These are phyloP conservation scores for Backusella parvicylindrica DNA, from an alignment of 192 early-diverging fungal genomes.

Conservation along the genomic window DNA sequence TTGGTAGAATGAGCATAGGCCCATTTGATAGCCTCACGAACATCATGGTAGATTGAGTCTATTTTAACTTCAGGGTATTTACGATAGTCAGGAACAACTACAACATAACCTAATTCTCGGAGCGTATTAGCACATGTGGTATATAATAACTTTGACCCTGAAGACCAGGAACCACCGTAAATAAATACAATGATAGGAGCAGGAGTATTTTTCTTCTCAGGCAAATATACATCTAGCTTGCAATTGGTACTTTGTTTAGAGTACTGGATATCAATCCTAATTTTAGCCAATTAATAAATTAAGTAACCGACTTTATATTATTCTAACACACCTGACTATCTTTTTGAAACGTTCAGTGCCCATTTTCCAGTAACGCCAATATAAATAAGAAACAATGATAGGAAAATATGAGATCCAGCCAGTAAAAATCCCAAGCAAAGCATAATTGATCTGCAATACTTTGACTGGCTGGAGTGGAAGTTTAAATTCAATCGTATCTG, in stretches of 20 bases:
- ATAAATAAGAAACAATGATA: conserved; percentile 27
- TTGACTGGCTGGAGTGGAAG: conserved; percentile 35
- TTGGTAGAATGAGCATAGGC: conserved; percentile 30
- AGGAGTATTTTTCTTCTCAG: background rate
- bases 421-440: conserved; percentile 10
- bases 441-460: conserved; percentile 38
- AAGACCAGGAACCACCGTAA: conserved; percentile 53
- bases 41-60: conserved; percentile 39
- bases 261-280: conserved; percentile 32
- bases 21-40: conserved; percentile 49
- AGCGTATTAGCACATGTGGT: conserved; percentile 44
- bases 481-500: conserved; percentile 28
- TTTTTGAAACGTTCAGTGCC: conserved; percentile 21
- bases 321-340: conserved; percentile 24
- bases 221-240: conserved; percentile 29
- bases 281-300: background rate
- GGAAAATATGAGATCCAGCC: conserved; percentile 24
- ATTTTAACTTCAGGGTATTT: conserved; percentile 50
- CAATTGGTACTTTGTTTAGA: background rate
- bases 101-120: conserved; percentile 51
- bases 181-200: conserved; percentile 52
- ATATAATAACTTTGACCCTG: conserved; percentile 47
- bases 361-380: conserved; percentile 33
- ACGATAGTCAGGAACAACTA: conserved; percentile 51
- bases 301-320: background rate